These are phyloP conservation scores for Aspergillus affinis DNA, from an alignment of 495 filamentous ascomycete genomes.

Conservation along the genomic window DNA sequence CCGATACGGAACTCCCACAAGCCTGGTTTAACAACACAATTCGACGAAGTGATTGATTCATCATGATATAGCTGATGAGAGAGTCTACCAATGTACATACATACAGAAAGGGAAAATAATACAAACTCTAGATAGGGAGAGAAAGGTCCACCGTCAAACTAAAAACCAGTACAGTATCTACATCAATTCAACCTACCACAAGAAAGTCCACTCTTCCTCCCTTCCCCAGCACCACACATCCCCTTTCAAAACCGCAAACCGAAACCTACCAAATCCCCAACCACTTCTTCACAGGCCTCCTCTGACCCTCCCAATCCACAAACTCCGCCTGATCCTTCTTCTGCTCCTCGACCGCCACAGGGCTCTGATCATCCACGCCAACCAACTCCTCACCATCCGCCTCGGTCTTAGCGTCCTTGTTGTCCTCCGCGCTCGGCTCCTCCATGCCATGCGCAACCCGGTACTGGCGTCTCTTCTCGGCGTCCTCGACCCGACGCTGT, in stretches of 20 bases:
- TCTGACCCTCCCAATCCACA: conserved; percentile 47
- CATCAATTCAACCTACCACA: neutral
- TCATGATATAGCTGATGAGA: neutral
- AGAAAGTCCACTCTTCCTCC: neutral
- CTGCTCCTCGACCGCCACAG: conserved; percentile 25
- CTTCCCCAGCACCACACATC: neutral
- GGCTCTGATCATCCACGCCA: conserved; percentile 34
- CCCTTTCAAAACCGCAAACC: neutral
- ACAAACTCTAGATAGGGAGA: neutral
- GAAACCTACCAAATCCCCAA: conserved; percentile 57
- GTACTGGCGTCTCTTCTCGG: conserved; percentile 74
- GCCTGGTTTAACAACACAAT: neutral
- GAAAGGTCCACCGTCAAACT: neutral
- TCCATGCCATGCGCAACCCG: conserved; percentile 80
- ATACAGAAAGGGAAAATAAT: neutral
- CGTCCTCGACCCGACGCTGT: conserved; percentile 68
- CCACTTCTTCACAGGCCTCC: conserved; percentile 59
- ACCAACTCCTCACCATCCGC: conserved; percentile 17
- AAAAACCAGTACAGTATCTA: too few relatives aligned
- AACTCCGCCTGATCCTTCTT: conserved; percentile 22
- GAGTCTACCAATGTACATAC: neutral
- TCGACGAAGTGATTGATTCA: neutral
- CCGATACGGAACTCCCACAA: neutral
- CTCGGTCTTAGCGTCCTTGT: conserved; percentile 17
- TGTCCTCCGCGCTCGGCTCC: conserved; percentile 35